phyloP scores from a whole-genome alignment of 2,329 filamentous ascomycete genomes.

The Aspergillus fumigatus region DNA sequence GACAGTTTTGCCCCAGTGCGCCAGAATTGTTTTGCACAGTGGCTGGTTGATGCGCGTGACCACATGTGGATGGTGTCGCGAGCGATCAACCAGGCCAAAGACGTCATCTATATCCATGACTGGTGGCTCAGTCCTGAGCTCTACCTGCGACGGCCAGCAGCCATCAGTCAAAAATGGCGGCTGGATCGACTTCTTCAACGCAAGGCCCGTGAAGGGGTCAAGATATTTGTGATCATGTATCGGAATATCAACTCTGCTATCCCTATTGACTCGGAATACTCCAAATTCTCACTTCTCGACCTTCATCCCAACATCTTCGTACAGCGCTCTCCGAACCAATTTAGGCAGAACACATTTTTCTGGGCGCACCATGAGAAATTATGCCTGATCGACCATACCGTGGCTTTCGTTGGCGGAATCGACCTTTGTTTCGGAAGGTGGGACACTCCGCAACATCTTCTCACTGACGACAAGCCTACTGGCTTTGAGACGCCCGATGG shows the following conservation, averaged over 20 bases:
- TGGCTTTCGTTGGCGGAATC: constrained; percentile 92
- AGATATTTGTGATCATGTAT: constrained; percentile 96
- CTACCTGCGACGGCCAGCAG: constrained; percentile 88
- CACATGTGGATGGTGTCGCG: constrained; percentile 99
- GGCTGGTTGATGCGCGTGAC: constrained; percentile 93
- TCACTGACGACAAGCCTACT: constrained; percentile 90
- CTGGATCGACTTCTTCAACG: constrained; percentile 87
- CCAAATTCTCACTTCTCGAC: constrained; percentile 92
- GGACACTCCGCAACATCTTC: constrained; percentile 89
- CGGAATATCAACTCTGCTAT: constrained; percentile 95
- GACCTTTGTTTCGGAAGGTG: constrained; percentile 96
- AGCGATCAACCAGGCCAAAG: constrained; percentile 92
- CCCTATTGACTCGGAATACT: constrained; percentile 97
- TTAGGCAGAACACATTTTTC: constrained; percentile 99
- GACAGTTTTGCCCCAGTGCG: constrained; percentile 90
- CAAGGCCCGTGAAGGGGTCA: constrained; percentile 92
- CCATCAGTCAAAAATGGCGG: constrained; percentile 97
- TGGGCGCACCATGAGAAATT: constrained; percentile 99
- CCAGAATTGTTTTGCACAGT: constrained; percentile 82
- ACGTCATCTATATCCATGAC: constrained; percentile 98
- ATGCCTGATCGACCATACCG: constrained; percentile 92
- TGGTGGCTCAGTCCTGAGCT: constrained; percentile 98
- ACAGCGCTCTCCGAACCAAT: constrained; percentile 92
- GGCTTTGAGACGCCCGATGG: constrained; percentile 77
- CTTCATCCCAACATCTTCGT: constrained; percentile 95